Percentiles rank a stretch among this genome's conserved stretches.
These are phyloP conservation scores for Dacryopinax spathularia DNA, from an alignment of 768 basidiomycete species.

Conservation along the genomic window DNA sequence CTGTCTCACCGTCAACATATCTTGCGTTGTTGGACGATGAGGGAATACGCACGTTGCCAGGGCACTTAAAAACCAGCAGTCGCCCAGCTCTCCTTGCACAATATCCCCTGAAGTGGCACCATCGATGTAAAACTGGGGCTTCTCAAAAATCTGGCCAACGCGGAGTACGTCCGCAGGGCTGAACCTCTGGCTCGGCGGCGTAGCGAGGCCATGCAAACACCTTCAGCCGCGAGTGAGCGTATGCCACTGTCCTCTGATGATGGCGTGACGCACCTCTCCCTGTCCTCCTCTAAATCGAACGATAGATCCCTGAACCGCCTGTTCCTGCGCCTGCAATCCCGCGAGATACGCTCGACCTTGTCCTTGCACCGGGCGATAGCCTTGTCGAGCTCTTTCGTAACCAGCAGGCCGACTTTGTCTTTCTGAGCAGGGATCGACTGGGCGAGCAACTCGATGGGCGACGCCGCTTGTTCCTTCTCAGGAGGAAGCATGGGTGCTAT, in stretches of 20 bases:
- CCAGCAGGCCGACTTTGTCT: conserved; percentile 28
- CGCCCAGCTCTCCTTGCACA: conserved; percentile 36
- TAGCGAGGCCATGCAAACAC: conserved; percentile 31
- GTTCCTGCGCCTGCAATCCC: conserved; percentile 35
- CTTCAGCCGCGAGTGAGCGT: conserved; percentile 7
- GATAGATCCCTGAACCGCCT: conserved; percentile 44
- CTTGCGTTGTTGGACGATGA: not conserved
- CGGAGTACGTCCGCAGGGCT: conserved; percentile 32
- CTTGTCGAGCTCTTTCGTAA: conserved; percentile 34
- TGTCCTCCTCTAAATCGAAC: conserved; percentile 38
- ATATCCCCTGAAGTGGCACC: conserved; percentile 34
- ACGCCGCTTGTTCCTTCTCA: not conserved
- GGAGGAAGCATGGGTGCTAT: not conserved
- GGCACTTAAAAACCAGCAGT: conserved; percentile 44
- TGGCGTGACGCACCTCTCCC: conserved; percentile 3
- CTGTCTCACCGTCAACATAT: not conserved
- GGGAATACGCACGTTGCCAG: conserved; percentile 25
- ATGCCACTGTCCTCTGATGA: too few relatives aligned
- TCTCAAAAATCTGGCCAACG: conserved; percentile 38
- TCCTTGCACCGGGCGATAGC: conserved; percentile 34
- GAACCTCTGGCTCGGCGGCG: conserved; percentile 11
- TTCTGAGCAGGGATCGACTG: not conserved
- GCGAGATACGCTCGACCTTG: conserved; percentile 33
- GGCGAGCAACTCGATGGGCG: not conserved
- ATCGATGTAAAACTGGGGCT: conserved; percentile 37